Base-by-base conservation (phyloP, 495 filamentous ascomycete species). In the Hypoxylon lienhwacheense region DNA sequence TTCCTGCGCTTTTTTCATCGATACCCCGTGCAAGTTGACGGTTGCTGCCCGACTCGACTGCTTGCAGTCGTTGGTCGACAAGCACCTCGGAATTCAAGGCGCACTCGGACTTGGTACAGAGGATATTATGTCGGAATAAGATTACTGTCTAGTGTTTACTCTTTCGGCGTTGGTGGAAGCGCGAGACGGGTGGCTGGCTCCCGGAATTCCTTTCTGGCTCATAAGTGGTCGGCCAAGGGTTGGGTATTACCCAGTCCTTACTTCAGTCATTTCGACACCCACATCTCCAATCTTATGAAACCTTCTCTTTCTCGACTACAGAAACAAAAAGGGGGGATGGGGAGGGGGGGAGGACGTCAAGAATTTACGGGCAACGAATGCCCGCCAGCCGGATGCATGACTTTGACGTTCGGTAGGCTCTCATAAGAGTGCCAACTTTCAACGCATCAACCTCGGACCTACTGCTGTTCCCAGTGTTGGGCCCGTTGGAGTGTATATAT, bases 1-100 rank as follows among this genome's bases (percentile, higher is more conserved):
- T 37, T 48, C 25, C 16, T 25, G 47, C 36, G 29, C 47, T 29
- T 56, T 53, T 49, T 44, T 56, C 26, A 56, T 61, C 41, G 52
- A 56, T 53, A 55, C 58, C 51, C 58, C 47, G 40, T 61, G 41
- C 29, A 28, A 47, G 47, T 45, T 32, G 41, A 44, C 58, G 46
- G 51, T 52, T 47, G 26, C 51, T 49, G 26, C 26, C 47, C 29
- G 28, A 16, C 47, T 41, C 21, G 35, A 34, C 19, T 35, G 26
- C 34, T 42, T 46, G 25, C 28, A 21, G 24, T 15, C n/a, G 41
- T 29, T 36, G 16, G 43, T 49, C 42, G 42, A 61, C 21, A 32
- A 48, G 41, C 42, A 56, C 47, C 41, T 37, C 31, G 35, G 15
- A 61, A 33, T 34, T 46, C 8, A 45, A 47, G 52, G 58, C 47